phyloP scores from a whole-genome alignment of 2,329 filamentous ascomycete species.

The Drechslerella stenobrocha region DNA sequence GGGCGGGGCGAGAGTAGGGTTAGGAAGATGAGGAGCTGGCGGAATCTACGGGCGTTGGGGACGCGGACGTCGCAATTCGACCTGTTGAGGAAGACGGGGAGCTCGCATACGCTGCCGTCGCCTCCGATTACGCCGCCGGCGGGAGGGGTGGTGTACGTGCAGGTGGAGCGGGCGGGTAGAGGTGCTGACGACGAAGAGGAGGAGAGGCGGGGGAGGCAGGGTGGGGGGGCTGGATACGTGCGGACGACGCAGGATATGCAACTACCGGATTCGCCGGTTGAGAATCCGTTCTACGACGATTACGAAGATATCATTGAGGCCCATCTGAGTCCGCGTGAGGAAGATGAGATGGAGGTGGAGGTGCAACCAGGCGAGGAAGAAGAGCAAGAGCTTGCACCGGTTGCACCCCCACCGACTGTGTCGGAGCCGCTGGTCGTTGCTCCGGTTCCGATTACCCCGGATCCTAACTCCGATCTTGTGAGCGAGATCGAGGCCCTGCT shows the following conservation, averaged over 20 bases:
- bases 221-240: background rate
- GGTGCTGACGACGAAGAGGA: background rate
- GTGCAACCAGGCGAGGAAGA: constrained; percentile 17
- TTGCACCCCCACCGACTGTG: constrained; percentile 17
- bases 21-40: constrained; percentile 42
- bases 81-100: constrained; percentile 8
- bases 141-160: background rate
- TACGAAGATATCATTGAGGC: constrained; percentile 43
- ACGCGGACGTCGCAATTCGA: constrained; percentile 37
- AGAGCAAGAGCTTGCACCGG: background rate
- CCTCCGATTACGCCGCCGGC: constrained; percentile 44
- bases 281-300: constrained; percentile 43
- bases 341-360: constrained; percentile 4
- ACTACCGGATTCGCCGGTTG: constrained; percentile 35
- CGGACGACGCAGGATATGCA: constrained; percentile 8
- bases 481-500: constrained; percentile 42
- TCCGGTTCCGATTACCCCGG: constrained; percentile 29
- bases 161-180: background rate
- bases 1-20: constrained; percentile 20
- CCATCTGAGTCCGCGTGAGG: constrained; percentile 24
- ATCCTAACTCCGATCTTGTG: constrained; percentile 44
- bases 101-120: constrained; percentile 22
- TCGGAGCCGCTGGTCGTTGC: constrained; percentile 25
- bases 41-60: constrained; percentile 39
- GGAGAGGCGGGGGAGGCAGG: no score